These are phyloP conservation scores for Iberis amara DNA, from an alignment of 441 rosid genomes.

Conservation along the genomic window DNA sequence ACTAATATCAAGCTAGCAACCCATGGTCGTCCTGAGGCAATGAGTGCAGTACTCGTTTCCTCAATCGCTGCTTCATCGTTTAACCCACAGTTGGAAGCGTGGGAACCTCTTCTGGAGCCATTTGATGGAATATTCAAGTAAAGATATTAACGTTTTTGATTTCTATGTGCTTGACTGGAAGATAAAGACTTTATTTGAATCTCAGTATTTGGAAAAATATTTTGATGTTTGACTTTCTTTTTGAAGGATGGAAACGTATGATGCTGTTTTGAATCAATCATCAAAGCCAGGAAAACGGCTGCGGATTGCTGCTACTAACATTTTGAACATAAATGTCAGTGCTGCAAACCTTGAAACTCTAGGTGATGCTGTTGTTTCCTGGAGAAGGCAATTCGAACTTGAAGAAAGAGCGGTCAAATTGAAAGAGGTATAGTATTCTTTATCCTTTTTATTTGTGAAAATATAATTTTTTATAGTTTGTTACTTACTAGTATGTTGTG, in stretches of 20 bases:
- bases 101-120: conserved; percentile 99
- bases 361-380: conserved; percentile 70
- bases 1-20: conserved; percentile 96
- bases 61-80: conserved; percentile 96
- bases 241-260: conserved; percentile 88
- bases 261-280: conserved; percentile 51
- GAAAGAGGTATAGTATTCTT: conserved; percentile 51
- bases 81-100: conserved; percentile 89
- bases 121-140: conserved; percentile 99
- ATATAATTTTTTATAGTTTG: conserved; percentile 1
- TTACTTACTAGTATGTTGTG: conserved; percentile 27
- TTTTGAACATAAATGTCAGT: conserved; percentile 79
- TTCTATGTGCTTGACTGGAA: conserved; percentile 10
- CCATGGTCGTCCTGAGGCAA: conserved; percentile 88
- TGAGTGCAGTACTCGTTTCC: conserved; percentile 92
- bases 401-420: conserved; percentile 76
- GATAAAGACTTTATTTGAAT: conserved; percentile 4
- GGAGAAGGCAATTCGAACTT: conserved; percentile 89
- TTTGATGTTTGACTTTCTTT: conserved; percentile 21
- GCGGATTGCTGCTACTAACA: conserved; percentile 78
- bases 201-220: conserved; percentile 18
- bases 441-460: conserved; percentile 11
- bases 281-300: conserved; percentile 75
- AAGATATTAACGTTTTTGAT: conserved; percentile 19
- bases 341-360: conserved; percentile 86